Evolutionary conservation across 2,329 filamentous ascomycete species (phyloP), one percentile per base, ranked within the genome.

Genomic region (Colletotrichum eleusines): DNA sequence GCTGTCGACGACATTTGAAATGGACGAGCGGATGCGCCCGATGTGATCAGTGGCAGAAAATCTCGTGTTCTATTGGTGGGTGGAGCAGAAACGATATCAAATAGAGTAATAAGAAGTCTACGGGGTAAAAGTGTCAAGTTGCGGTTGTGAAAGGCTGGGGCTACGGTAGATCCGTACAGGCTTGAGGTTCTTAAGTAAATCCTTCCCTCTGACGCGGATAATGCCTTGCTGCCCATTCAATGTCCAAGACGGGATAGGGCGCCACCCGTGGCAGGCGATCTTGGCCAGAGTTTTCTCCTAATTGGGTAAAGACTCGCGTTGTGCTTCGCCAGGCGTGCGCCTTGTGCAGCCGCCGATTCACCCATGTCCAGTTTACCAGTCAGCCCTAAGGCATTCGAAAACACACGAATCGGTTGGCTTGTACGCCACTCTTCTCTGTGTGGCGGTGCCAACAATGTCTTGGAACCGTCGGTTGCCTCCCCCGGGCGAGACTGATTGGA

Each of bases 211-310:
- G 40, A 31, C 48, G 53, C 26, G 42, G 28, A 46, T 53, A 31
- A 54, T n/a, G 69, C 69, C 59, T 69, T 53, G 53, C 40, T 58
- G 44, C 42, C 33, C 44, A 53, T 38, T 40, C 16, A 23, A 40
- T 55, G 48, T n/a, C 51, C 44, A 48, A 48, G 18, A 6, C 28
- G 18, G 28, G 38, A 48, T 38, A 20, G 42, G 53, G 42, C 31
- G 59, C 18, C 40, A 33, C 40, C 35, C 63, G 50, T 51, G 48
- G 57, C 63, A 23, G 2, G 26, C 5, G 14, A 50, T 51, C 72
- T 74, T 74, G 72, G 69, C 72, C 64, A 70, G 42, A 14, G 40
- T 74, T 54, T 63, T 71, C 31, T 61, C 73, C 72, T 67, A 68
- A 66, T 62, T 5, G 28, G 69, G 72, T 62, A 18, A 44, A 71